Evolutionary conservation across 2,329 filamentous ascomycete genomes (phyloP), one percentile per base, ranked within the genome.

Genomic region (Aspergillus bombycis): DNA sequence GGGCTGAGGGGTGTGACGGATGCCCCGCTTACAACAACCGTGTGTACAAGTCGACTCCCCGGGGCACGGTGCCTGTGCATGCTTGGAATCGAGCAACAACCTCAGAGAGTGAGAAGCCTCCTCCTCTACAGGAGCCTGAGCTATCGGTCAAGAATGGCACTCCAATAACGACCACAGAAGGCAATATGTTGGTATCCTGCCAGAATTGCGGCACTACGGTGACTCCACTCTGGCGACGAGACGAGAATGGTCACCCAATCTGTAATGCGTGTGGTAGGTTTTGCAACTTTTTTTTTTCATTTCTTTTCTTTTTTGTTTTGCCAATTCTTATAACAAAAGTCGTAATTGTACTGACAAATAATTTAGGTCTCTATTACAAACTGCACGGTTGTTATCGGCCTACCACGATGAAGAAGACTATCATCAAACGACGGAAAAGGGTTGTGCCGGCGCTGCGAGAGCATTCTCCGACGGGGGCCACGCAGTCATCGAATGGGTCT

Each of bases 1-100:
- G 95, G 59, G 93, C 95, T 36, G 92, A 96, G 75, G 94, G 93
- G 23, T 99, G 95, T 77, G 93, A 92, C 76, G 95, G 95, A 14
- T 99, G 95, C 74, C 95, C 95, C 41, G 95, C 95, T 2, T 99
- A 92, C 83, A 99, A 99, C 83, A 99, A 99, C 75, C 88, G 95
- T 59, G 89, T 98, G 45, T 91, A 94, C 38, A 98, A 97, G 91
- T 75, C 87, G 91, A 68, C 89, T 83, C 60, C 82, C 88, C 60
- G 82, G 84, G 65, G 79, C 74, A 69, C 69, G 9, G 64, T 72
- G 11, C 69, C 71, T 4, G 68, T 70, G 46, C 76, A 78, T 57
- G 62, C 71, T 28, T 75, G 76, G 73, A 71, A 74, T 41, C 72
- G 72, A 38, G 63, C 79, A 71, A 64, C 74, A 64, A 65, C 71